Base-by-base conservation (phyloP, 1,284 basidiomycete species). In the Cutaneotrichosporon sp. region DNA sequence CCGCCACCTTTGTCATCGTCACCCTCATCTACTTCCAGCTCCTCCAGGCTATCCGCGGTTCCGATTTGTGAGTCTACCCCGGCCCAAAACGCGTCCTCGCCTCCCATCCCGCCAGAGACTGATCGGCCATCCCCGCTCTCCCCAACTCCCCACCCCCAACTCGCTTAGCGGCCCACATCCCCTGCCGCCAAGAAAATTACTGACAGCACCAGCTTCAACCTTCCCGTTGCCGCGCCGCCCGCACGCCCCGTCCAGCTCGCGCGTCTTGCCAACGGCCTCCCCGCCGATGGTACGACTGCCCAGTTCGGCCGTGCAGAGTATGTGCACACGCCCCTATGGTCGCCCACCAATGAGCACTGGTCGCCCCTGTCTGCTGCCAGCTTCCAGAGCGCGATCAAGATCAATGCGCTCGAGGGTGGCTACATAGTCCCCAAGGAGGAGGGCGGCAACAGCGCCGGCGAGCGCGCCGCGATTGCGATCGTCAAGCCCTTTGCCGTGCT, bases 11-110 rank as follows among this genome's bases (percentile, higher is more conserved):
- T 76, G 86, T 94, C 73, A 79, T 93, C 63, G 89, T 89, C 36
- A 97, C 94, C 3, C 84, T 97, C 46, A 89, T 90, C 54, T 97
- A 97, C 80, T 95, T 97, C 77, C 91, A 94, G 77, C 85, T 95
- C 65, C 84, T 97, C 60, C 86, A 87, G 65, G 89, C 91, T 49
- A 88, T 95, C 76, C 92, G 92, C 53, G 78, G 80, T 54, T 82
- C 80, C 31, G 79, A 81, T 62, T 82, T 84, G 75, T 79, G 59
- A 71, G 74, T 73, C 45, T 47, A 6, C 18, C 27, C 27, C 24
- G 36, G 52, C 27, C 42, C 16, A 31, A 45, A 45, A 20, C 42
- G 42, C 38, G 38, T 43, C 22, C 14, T n/a, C n/a, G n/a, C n/a
- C n/a, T n/a, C n/a, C n/a, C n/a, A n/a, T n/a, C 38, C 18, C 18